Base-by-base conservation (phyloP, 768 basidiomycete genomes). In the Lactarius trivialis region DNA sequence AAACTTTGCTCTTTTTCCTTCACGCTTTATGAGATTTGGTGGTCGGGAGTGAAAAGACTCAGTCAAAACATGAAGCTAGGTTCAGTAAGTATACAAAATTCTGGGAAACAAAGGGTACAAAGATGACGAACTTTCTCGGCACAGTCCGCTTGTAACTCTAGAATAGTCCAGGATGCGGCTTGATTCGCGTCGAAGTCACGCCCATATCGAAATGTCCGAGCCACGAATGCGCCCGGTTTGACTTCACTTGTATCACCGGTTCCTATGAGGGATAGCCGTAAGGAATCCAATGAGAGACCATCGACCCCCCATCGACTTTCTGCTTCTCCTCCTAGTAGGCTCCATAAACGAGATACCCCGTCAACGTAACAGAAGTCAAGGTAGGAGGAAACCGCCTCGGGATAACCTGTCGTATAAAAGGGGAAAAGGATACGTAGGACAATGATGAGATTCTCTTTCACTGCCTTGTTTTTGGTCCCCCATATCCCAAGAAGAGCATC, bases 101-200 rank as follows among this genome's bases (percentile, higher is more conserved):
- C 49, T 11, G 28, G 56, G 49, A 61, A 54, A 24, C 51, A 21
- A 52, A 7, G 52, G 61, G 62, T 34, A 45, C n/a, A 1, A 30
- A 24, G 48, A 14, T 12, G 30, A 59, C 76, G 59, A 68, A 91
- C 91, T 77, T 85, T 82, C 55, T 79, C 79, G 4, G 84, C 79
- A 70, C 87, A 89, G 71, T 92, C 90, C 3, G 91, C 89, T 62
- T 90, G 88, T 24, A 95, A 74, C 71, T 93, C 86, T 7, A 93
- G 74, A 7, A 87, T 77, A 7, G 84, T 81, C 94, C 94, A 97
- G 0, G 85, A 78, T 34, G 90, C 72, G 0, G 89, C 90, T 71
- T 93, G 87, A 21, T 71, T 76, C 0, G 78, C 64, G 62, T 84
- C 83, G 68, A 98, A 92, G 66, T 83, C 81, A 77, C 79, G 82